Evolutionary conservation across 2,329 filamentous ascomycete genomes (phyloP), one percentile per base, ranked within the genome.

Genomic region (Allantophomopsis cytisporea): DNA sequence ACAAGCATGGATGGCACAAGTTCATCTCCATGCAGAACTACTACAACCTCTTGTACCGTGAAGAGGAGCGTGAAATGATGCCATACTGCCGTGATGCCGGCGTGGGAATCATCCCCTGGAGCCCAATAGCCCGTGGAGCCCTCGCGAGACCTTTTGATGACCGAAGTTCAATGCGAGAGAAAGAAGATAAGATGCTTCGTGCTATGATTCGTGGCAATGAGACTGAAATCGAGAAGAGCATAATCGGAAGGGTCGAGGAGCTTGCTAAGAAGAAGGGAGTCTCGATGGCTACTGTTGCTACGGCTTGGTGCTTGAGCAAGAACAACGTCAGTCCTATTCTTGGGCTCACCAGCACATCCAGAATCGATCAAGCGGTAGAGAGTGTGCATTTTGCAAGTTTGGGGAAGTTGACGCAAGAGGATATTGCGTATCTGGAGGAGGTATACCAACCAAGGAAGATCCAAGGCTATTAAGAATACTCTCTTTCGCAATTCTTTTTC

Each of bases 11-110:
- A 17, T 76, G 69, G 71, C 70, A 66, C 7, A 69, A 73, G 52
- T 76, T 76, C 47, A 58, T 74, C 41, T 64, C 59, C 2, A 76
- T 76, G 72, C 71, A 76, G 45, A 70, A 70, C 18, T 63, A 66
- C 31, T 66, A 76, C 49, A 73, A 72, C 46, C 57, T 72, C 1
- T 50, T 69, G 2, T 75, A 76, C 51, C 65, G 76, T 3, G 76
- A 80, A 46, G 76, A 80, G 66, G 64, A 66, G 51, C 49, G 52
- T 18, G 55, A 58, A 43, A 57, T 58, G 55, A 53, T 46, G 33
- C 47, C 48, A 12, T 58, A 51, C 47, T 59, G 56, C 42, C 38
- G 43, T 17, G 50, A 47, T 21, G 49, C 50, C 10, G 55, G 56
- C 13, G 50, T 58, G 16, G 55, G 55, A 1, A 46, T 60, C 13